Evolutionary conservation across 176 grass and related monocot genomes (phyloP).

Genomic region (Tillandsia fasciculata): DNA sequence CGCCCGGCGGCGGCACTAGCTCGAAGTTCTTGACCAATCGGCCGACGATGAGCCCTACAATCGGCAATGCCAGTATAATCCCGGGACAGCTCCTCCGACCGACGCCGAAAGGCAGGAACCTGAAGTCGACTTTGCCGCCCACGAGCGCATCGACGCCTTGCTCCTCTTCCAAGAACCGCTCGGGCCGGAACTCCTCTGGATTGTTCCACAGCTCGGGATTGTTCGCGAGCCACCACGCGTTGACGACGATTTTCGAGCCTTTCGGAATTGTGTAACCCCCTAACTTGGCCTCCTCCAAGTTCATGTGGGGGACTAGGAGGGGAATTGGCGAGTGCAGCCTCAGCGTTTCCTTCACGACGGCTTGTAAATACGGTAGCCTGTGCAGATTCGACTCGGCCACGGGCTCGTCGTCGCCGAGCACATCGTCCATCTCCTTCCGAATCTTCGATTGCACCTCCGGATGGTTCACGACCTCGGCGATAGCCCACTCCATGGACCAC

Average conservation of each 20-base stretch:
- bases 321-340: conserved; percentile 29
- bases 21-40: conserved; percentile 24
- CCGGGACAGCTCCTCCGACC: conserved; percentile 26
- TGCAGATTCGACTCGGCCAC: conserved; percentile 23
- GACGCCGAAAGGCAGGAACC: conserved; percentile 25
- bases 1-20: conserved; percentile 14
- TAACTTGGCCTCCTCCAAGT: conserved; percentile 27
- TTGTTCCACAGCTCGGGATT: conserved; percentile 19
- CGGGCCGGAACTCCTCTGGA: conserved; percentile 24
- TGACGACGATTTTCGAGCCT: conserved; percentile 24
- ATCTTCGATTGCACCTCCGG: conserved; percentile 21
- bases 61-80: conserved; percentile 33
- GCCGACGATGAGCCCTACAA: conserved; percentile 21
- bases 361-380: conserved; percentile 22
- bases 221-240: conserved; percentile 32
- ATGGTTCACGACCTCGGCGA: conserved; percentile 31
- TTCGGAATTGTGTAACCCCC: conserved; percentile 26
- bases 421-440: conserved; percentile 17
- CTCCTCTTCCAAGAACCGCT: conserved; percentile 29
- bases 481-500: conserved; percentile 31
- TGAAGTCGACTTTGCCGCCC: conserved; percentile 24
- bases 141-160: conserved; percentile 13
- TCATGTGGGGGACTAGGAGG: conserved; percentile 32
- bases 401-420: conserved; percentile 5
- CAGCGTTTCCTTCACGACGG: conserved; percentile 30